Base-by-base conservation (phyloP, 768 basidiomycete species). In the Amanita molliuscula region DNA sequence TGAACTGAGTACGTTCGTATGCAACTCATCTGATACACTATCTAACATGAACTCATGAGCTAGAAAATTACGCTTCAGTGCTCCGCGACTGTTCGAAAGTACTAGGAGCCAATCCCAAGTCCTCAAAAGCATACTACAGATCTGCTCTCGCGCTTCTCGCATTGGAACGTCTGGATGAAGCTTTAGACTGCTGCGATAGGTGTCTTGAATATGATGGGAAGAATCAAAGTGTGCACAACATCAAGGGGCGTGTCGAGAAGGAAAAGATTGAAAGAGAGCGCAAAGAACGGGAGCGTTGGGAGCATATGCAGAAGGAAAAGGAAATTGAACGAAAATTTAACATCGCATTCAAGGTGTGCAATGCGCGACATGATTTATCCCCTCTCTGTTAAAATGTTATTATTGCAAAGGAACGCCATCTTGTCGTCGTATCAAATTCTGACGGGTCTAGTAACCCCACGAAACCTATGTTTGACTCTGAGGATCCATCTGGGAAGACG, bases 111-210 rank as follows among this genome's bases (percentile, higher is more conserved):
- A 85, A 88, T 58, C 65, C 73, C 0, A 71, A 65, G 38, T 81
- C 83, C 2, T 76, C 84, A 1, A 98, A 99, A 60, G 90, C 90
- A 2, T 81, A 82, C 56, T 96, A 88, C 61, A 82, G 96, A 31
- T 93, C 92, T 7, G 82, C 82, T 0, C 62, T 79, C 47, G 91
- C 91, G 1, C 72, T 98, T 3, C 47, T 89, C 10, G 76, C 80
- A 1, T 72, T 98, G 3, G 84, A 82, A 26, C 73, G 85, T 41
- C 69, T 78, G 6, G 83, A 84, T 6, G 96, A 99, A 61, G 87
- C 85, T 2, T 60, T 88, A 18, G 93, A 98, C 58, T 87, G 84
- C 53, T 87, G 93, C 56, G 66, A 72, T 51, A 75, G 83, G 18
- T 86, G 87, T 58, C 70, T 88, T 11, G 58, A 61, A 21, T 77